Evolutionary conservation across 768 basidiomycete species (phyloP).

Genomic region (Podaxis sp.): DNA sequence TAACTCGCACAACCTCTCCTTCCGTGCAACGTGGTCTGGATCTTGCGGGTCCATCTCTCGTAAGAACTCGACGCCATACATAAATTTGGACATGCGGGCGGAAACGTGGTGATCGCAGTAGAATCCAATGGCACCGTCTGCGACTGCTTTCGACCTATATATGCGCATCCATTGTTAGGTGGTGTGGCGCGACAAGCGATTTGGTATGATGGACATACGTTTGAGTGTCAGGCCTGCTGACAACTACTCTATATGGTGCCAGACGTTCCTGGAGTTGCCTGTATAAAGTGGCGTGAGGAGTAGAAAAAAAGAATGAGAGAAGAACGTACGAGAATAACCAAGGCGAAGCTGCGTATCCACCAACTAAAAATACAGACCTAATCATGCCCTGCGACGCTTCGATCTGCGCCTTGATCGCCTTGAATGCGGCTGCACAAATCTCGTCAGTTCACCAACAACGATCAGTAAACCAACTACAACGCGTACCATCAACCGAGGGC

Average conservation of each 20-base stretch:
- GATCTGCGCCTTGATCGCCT: conserved; percentile 70
- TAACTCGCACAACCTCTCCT: conserved; percentile 67
- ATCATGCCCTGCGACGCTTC: conserved; percentile 67
- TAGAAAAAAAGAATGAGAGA: background rate
- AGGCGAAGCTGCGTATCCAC: conserved; percentile 81
- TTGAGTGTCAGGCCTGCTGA: conserved; percentile 78
- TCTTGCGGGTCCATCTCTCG: conserved; percentile 66
- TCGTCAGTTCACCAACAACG: background rate
- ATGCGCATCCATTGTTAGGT: too few relatives aligned
- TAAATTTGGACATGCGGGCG: conserved; percentile 75
- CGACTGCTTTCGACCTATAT: conserved; percentile 79
- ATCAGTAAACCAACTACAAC: background rate
- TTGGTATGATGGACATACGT: conserved; percentile 48
- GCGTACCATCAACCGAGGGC: conserved; percentile 64
- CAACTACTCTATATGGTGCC: conserved; percentile 50
- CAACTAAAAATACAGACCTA: conserved; percentile 80
- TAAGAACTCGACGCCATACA: conserved; percentile 82
- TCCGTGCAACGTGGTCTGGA: conserved; percentile 63
- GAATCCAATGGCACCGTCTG: conserved; percentile 82
- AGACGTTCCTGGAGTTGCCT: conserved; percentile 73
- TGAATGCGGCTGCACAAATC: conserved; percentile 49
- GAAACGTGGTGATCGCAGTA: conserved; percentile 85
- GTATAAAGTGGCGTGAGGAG: background rate
- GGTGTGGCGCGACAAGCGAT: too few relatives aligned
- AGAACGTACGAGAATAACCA: conserved; percentile 60